A percentile compares a stretch with the other conserved stretches of the same genome.
phyloP scores from a whole-genome alignment of 2,329 filamentous ascomycete genomes.

The Lasiodiplodia theobromae region DNA sequence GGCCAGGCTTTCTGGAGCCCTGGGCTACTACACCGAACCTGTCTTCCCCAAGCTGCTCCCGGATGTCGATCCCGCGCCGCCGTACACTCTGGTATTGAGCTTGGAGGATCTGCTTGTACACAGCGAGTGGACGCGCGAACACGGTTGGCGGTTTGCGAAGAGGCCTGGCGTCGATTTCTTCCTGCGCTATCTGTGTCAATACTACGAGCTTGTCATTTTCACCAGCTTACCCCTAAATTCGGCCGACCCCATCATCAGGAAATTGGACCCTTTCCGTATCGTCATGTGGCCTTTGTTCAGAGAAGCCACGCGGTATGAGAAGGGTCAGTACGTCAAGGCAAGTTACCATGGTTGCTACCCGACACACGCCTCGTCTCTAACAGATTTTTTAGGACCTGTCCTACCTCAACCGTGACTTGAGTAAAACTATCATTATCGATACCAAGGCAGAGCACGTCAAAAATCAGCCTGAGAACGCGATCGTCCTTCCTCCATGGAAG shows the following conservation, averaged over 20 bases:
- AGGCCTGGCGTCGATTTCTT: slow-evolving; percentile 97
- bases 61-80: slow-evolving; percentile 78
- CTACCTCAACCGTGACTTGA: slow-evolving; percentile 94
- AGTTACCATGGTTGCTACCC: slow-evolving; percentile 31
- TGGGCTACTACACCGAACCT: slow-evolving; percentile 95
- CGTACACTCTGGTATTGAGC: slow-evolving; percentile 91
- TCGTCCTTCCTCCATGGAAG: slow-evolving; percentile 88
- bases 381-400: slow-evolving; percentile 79
- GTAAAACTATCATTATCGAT: slow-evolving; percentile 94
- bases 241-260: slow-evolving; percentile 86
- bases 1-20: slow-evolving; percentile 75
- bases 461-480: slow-evolving; percentile 94
- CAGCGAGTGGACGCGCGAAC: slow-evolving; percentile 91
- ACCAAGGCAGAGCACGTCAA: slow-evolving; percentile 82
- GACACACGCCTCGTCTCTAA: neutral
- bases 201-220: slow-evolving; percentile 97
- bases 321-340: slow-evolving; percentile 96
- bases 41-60: slow-evolving; percentile 93
- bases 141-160: slow-evolving; percentile 95
- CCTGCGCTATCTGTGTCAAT: slow-evolving; percentile 92
- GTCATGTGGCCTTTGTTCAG: slow-evolving; percentile 95
- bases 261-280: slow-evolving; percentile 93
- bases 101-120: slow-evolving; percentile 94
- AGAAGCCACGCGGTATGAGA: slow-evolving; percentile 96
- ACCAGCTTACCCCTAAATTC: slow-evolving; percentile 85